Conservation (phyloP, 208 protist species). For the Acanthamoeba sp. region DNA sequence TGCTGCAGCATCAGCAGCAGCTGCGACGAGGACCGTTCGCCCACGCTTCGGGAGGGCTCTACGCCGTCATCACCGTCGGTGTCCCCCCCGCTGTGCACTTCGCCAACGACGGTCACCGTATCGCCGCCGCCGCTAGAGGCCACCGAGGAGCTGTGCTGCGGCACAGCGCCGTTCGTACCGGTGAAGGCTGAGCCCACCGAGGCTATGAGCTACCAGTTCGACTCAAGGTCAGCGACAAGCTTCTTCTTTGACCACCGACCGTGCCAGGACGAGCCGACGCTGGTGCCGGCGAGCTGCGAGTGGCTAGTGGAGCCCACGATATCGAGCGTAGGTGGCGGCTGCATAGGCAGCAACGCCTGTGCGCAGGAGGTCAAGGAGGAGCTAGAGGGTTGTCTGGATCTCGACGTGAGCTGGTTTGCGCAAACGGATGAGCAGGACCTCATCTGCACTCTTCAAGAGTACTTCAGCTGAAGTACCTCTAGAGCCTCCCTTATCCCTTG, state of each 20-base stretch:
- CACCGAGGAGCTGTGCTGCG: constrained; percentile 18
- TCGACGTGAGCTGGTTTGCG: not conserved
- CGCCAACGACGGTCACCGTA: not conserved
- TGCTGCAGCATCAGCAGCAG: not conserved
- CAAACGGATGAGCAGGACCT: constrained; percentile 24
- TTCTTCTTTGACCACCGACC: not conserved
- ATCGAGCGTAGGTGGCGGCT: not conserved
- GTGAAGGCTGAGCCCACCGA: not conserved
- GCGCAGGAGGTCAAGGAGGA: not conserved
- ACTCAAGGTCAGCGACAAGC: no score
- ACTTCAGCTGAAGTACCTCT: not conserved
- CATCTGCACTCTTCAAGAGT: constrained; percentile 2
- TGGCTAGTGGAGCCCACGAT: not conserved
- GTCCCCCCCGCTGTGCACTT: not conserved
- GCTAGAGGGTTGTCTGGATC: not conserved
- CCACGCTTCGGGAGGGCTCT: not conserved
- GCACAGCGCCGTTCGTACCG: not conserved
- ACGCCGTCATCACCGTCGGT: not conserved
- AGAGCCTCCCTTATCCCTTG: not conserved
- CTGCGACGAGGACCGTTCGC: not conserved
- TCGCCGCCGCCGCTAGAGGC: no score
- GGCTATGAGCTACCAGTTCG: not conserved
- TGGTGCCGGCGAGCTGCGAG: not conserved
- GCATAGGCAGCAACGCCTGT: not conserved
- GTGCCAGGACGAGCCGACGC: not conserved